Conservation (phyloP, 352 stramenopile genomes). For the Globisporangium nodosum region DNA sequence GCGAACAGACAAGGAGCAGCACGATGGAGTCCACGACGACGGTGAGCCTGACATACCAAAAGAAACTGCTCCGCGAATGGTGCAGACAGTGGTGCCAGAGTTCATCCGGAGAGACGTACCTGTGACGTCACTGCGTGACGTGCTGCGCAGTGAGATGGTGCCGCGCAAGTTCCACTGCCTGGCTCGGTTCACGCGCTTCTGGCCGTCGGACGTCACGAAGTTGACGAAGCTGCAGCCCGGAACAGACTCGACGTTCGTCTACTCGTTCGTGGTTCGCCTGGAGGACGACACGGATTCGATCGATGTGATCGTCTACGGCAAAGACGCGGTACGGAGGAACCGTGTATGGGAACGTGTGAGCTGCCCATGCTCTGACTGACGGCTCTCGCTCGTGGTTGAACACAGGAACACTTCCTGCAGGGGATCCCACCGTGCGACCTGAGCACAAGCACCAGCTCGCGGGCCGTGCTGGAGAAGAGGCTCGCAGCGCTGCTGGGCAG, state of each 20-base stretch:
- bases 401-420: constrained; percentile 62
- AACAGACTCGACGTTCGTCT: constrained; percentile 31
- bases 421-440: constrained; percentile 69
- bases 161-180: constrained; percentile 66
- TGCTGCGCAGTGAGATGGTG: constrained; percentile 23
- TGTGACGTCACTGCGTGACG: constrained; percentile 29
- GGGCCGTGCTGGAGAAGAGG: constrained; percentile 40
- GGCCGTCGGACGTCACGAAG: constrained; percentile 40
- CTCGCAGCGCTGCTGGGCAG: constrained; percentile 27
- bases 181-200: constrained; percentile 36
- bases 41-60: neutral
- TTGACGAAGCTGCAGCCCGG: constrained; percentile 39
- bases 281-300: constrained; percentile 41
- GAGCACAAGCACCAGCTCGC: constrained; percentile 40
- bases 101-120: constrained; percentile 44
- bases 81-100: constrained; percentile 33
- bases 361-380: neutral
- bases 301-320: constrained; percentile 63
- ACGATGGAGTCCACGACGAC: neutral
- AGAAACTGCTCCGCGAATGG: constrained; percentile 3
- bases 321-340: constrained; percentile 48
- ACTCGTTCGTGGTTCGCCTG: constrained; percentile 62
- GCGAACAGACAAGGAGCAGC: neutral
- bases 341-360: neutral
- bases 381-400: neutral